These are phyloP conservation scores for Pelargonium citronellum DNA, from an alignment of 441 rosid species.

Conservation along the genomic window DNA sequence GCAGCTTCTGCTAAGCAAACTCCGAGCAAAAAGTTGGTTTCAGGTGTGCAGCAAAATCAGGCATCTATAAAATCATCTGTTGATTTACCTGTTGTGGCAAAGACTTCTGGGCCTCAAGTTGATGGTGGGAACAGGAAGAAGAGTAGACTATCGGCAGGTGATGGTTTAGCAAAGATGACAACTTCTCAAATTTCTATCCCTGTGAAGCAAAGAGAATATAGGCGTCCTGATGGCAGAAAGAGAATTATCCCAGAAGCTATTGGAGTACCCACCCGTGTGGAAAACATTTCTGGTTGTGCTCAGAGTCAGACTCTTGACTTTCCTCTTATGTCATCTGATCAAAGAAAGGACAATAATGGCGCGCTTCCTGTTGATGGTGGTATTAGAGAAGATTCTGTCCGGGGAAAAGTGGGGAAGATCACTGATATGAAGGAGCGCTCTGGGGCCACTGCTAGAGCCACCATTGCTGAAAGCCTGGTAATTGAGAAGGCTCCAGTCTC, in stretches of 20 bases:
- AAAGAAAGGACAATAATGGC: conserved; percentile 43
- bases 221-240: conserved; percentile 97
- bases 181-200: conserved; percentile 56
- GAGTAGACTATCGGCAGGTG: conserved; percentile 35
- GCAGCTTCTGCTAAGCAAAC: conserved; percentile 70
- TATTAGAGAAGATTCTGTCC: conserved; percentile 34
- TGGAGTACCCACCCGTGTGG: conserved; percentile 57
- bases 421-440: conserved; percentile 58
- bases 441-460: conserved; percentile 71
- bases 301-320: conserved; percentile 41
- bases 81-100: conserved; percentile 37
- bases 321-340: conserved; percentile 34
- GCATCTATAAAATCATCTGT: conserved; percentile 47
- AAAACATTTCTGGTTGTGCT: conserved; percentile 29
- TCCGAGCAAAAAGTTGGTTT: conserved; percentile 43
- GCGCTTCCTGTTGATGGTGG: conserved; percentile 36
- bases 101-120: conserved; percentile 29
- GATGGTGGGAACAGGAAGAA: conserved; percentile 37
- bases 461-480: conserved; percentile 65
- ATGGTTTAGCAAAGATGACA: conserved; percentile 45
- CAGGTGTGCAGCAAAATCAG: conserved; percentile 51
- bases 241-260: conserved; percentile 96
- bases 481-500: conserved; percentile 67
- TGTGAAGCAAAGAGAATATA: conserved; percentile 82
- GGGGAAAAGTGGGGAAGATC: conserved; percentile 42